Conservation (phyloP, 2,329 filamentous ascomycete species). For the Penicillium freii region DNA sequence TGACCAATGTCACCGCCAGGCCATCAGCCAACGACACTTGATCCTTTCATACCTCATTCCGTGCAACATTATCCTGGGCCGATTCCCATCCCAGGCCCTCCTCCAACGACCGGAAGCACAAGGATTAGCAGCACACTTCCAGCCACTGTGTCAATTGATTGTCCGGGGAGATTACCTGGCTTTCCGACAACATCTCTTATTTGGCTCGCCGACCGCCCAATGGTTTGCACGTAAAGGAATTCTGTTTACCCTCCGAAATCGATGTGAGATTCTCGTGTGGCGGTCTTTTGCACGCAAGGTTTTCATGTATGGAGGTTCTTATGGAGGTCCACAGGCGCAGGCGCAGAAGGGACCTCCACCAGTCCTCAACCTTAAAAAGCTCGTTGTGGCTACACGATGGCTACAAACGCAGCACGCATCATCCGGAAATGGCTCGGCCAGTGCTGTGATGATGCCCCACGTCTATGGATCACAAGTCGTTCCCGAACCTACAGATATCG, state of each 20-base stretch:
- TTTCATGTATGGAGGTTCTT: slow-evolving; percentile 75
- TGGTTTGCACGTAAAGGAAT: slow-evolving; percentile 78
- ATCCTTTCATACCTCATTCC: slow-evolving; percentile 84
- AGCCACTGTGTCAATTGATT: slow-evolving; percentile 71
- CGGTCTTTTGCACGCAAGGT: slow-evolving; percentile 73
- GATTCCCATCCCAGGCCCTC: slow-evolving; percentile 69
- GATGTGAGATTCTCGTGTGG: slow-evolving; percentile 80
- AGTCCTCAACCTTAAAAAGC: slow-evolving; percentile 68
- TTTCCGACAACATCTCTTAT: slow-evolving; percentile 68
- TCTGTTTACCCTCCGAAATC: slow-evolving; percentile 70
- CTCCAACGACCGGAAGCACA: slow-evolving; percentile 69
- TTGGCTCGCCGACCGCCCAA: slow-evolving; percentile 53
- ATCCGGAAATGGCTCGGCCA: not conserved
- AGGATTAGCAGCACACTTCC: slow-evolving; percentile 64
- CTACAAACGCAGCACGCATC: slow-evolving; percentile 52
- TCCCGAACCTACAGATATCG: slow-evolving; percentile 31
- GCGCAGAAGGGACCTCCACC: slow-evolving; percentile 59
- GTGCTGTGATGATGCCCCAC: slow-evolving; percentile 14
- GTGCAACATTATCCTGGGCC: slow-evolving; percentile 77
- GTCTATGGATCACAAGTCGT: slow-evolving; percentile 32
- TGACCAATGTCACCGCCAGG: slow-evolving; percentile 63
- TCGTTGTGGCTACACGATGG: slow-evolving; percentile 63
- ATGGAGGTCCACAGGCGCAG: slow-evolving; percentile 49
- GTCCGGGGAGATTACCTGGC: slow-evolving; percentile 69
- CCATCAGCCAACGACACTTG: slow-evolving; percentile 66